A percentile compares a stretch with the other conserved stretches of the same genome.
phyloP scores from a whole-genome alignment of 805 yeast genomes.

The Yueomyces sp. region DNA sequence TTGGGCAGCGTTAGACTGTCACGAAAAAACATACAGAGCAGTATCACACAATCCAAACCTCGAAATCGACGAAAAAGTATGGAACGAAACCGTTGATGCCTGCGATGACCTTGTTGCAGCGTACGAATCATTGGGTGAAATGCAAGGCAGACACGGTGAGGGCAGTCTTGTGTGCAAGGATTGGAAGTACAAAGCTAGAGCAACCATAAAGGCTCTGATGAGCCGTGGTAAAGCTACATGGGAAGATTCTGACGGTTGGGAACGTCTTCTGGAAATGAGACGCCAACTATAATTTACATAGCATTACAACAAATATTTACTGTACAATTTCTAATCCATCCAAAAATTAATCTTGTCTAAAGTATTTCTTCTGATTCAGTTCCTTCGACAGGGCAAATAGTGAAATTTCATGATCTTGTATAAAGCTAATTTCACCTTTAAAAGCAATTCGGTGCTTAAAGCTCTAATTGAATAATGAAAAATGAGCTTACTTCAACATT shows the following conservation, averaged over 20 bases:
- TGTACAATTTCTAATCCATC: too few species aligned
- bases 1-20: conserved; percentile 76
- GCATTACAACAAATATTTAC: too few species aligned
- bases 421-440: too few species aligned
- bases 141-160: conserved; percentile 65
- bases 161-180: conserved; percentile 82
- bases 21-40: conserved; percentile 78
- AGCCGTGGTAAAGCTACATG: conserved; percentile 67
- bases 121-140: conserved; percentile 76
- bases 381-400: too few species aligned
- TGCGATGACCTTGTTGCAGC: conserved; percentile 74
- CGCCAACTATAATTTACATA: conserved; percentile 5
- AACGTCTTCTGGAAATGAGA: conserved; percentile 34
- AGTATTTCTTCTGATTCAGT: too few species aligned
- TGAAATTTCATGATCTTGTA: too few species aligned
- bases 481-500: too few species aligned
- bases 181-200: conserved; percentile 77
- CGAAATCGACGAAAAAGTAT: conserved; percentile 42
- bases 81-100: conserved; percentile 71
- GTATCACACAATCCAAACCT: conserved; percentile 50
- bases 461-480: too few species aligned
- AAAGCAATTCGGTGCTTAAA: too few species aligned
- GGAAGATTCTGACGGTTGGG: conserved; percentile 76
- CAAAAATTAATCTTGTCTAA: too few species aligned
- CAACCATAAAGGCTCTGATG: conserved; percentile 58